These are phyloP conservation scores for Mortierella sp. DNA, from an alignment of 371 early-diverging fungal species.

Conservation along the genomic window DNA sequence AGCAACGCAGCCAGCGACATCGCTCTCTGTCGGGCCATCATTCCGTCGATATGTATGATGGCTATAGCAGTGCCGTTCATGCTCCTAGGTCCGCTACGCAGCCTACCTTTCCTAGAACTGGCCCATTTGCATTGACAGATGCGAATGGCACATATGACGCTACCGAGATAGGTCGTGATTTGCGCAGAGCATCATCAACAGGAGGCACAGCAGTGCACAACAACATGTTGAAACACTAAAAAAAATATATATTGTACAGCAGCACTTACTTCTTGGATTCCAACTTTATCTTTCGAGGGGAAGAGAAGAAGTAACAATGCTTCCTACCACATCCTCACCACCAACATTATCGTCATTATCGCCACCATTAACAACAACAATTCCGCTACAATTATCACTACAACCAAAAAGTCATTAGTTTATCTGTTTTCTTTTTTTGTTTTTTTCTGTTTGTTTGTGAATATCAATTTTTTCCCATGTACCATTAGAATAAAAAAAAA, in stretches of 20 bases:
- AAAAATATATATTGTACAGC: no score
- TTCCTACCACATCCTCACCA: no score
- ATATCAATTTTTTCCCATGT: neutral
- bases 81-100: constrained; percentile 29
- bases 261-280: no score
- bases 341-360: no score
- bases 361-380: neutral
- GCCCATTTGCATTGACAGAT: neutral
- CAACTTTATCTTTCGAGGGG: neutral
- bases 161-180: neutral
- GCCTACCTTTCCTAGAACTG: constrained; percentile 21
- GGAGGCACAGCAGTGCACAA: neutral
- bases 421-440: no score
- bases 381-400: neutral
- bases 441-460: no score
- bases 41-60: neutral
- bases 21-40: neutral
- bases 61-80: neutral
- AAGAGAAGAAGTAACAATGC: neutral
- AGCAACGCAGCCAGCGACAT: constrained; percentile 7
- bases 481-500: neutral
- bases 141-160: neutral
- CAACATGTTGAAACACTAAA: no score
- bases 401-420: neutral
- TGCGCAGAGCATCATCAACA: neutral